A percentile compares a stretch with the other conserved stretches of the same genome.
Evolutionary conservation across 352 stramenopile genomes (phyloP).

Genomic region (Globisporangium ultimum): DNA sequence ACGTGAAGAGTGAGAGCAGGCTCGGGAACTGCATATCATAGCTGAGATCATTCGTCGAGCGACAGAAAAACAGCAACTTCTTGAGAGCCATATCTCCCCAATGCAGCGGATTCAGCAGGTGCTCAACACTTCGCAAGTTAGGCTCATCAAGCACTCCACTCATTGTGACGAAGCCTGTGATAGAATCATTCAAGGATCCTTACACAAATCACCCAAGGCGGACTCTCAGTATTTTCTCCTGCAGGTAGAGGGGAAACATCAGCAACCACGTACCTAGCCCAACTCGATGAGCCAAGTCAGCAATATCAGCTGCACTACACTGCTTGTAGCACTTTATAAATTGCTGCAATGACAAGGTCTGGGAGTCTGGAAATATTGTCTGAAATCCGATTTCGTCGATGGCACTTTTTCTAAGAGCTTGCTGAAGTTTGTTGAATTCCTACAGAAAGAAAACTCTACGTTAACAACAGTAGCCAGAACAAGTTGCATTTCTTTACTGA

Average conservation of each 20-base stretch:
- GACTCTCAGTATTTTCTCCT: neutral
- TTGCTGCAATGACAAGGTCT: conserved; percentile 25
- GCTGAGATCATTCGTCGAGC: conserved; percentile 32
- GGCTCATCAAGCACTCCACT: conserved; percentile 27
- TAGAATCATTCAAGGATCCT: conserved; percentile 34
- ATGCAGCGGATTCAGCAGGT: conserved; percentile 27
- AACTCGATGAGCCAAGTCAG: conserved; percentile 28
- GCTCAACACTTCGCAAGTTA: conserved; percentile 18
- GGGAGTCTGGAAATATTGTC: conserved; percentile 28
- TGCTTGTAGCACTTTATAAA: conserved; percentile 40
- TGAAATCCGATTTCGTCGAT: conserved; percentile 32
- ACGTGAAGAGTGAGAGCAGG: conserved; percentile 19
- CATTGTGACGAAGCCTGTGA: conserved; percentile 28
- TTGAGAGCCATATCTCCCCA: conserved; percentile 33
- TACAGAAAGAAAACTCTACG: neutral
- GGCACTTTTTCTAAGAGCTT: conserved; percentile 36
- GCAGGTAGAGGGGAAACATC: neutral
- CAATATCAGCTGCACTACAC: conserved; percentile 32
- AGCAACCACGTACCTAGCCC: conserved; percentile 30
- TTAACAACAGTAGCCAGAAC: too few relatives aligned
- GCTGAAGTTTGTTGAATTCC: conserved; percentile 66
- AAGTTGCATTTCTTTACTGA: conserved; percentile 2
- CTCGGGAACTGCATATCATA: conserved; percentile 33
- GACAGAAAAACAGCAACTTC: conserved; percentile 28
- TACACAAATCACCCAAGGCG: neutral